Evolutionary conservation across 1,284 basidiomycete genomes (phyloP).

Genomic region (Chiua sp.): DNA sequence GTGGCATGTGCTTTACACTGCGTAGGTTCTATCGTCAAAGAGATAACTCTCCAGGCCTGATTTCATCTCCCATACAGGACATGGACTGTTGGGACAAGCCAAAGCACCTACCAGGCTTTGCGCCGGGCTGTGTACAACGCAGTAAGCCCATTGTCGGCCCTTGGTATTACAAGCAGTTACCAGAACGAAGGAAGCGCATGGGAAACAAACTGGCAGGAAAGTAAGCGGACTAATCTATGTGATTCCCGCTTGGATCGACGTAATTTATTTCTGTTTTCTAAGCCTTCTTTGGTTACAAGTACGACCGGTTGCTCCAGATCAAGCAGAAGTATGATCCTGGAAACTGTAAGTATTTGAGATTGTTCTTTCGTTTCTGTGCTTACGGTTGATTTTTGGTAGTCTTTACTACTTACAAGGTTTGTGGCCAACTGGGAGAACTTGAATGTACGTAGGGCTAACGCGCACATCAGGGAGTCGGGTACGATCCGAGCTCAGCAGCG

Average conservation of each 20-base stretch:
- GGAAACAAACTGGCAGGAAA: conserved; percentile 15
- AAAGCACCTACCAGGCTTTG: not conserved
- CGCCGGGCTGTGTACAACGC: conserved; percentile 7
- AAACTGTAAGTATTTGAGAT: conserved; percentile 7
- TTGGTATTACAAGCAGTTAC: conserved; percentile 12
- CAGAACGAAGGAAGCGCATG: conserved; percentile 16
- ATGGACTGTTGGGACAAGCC: conserved; percentile 9
- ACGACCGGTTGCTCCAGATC: conserved; percentile 2
- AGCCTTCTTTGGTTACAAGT: conserved; percentile 22
- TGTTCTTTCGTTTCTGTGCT: not conserved
- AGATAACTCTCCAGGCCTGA: not conserved
- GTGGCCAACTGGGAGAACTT: no score
- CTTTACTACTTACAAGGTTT: conserved; percentile 5
- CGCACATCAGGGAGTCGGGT: conserved; percentile 2
- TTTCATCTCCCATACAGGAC: not conserved
- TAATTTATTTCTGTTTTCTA: not conserved
- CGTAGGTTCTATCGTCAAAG: not conserved
- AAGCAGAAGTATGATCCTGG: conserved; percentile 14
- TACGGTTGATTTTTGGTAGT: not conserved
- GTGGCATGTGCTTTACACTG: conserved; percentile 14
- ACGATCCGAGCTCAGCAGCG: not conserved
- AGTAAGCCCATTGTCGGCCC: conserved; percentile 1
- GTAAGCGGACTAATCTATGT: not conserved
- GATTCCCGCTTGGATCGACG: not conserved
- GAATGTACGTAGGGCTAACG: no score